phyloP scores from a whole-genome alignment of 345 rosid genomes.

The Cardamine resedifolia region DNA sequence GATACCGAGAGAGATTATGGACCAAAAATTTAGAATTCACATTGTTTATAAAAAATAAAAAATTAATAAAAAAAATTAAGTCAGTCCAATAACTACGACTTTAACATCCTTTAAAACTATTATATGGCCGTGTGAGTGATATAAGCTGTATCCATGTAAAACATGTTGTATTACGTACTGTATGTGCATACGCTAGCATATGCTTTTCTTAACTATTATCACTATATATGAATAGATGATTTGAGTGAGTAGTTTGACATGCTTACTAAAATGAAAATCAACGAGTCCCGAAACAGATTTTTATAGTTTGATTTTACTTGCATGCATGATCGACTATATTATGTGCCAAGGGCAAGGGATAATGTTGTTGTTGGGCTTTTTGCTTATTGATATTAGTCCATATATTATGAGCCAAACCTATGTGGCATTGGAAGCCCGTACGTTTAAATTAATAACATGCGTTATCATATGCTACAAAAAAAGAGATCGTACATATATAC shows the following conservation, averaged over 20 bases:
- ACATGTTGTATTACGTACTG: neutral
- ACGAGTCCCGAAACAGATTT: constrained; percentile 1
- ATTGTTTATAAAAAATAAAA: no score
- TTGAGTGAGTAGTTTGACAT: neutral
- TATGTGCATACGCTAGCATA: constrained; percentile 2
- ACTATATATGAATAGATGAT: neutral
- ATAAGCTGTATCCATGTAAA: neutral
- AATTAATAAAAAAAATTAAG: no score
- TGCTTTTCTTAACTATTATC: neutral
- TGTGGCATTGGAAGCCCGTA: neutral
- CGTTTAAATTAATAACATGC: neutral
- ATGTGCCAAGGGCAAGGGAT: neutral
- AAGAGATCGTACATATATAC: neutral
- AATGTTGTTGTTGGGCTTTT: constrained; percentile 7
- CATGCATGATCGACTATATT: constrained; percentile 2
- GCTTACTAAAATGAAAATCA: neutral
- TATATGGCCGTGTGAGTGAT: neutral
- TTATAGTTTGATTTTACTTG: neutral
- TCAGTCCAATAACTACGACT: neutral
- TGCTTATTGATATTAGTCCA: neutral
- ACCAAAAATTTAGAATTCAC: no score
- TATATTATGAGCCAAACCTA: neutral
- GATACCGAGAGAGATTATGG: no score
- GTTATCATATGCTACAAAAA: neutral
- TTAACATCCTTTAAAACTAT: neutral